These are phyloP conservation scores for Aphanomyces astaci DNA, from an alignment of 352 stramenopile genomes.

Conservation along the genomic window DNA sequence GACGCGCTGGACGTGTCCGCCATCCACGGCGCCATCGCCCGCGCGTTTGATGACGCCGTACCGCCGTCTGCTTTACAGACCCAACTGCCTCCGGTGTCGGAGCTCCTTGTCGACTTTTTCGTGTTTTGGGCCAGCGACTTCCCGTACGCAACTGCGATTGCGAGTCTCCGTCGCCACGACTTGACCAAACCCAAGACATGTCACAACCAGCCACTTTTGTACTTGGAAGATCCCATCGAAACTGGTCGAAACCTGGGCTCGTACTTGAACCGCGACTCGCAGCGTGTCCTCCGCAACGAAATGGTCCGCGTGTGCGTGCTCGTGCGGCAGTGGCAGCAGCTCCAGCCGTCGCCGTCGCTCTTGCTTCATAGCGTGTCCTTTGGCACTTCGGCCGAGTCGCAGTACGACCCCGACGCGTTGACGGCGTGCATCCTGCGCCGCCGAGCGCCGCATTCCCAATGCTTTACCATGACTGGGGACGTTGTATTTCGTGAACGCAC, in stretches of 20 bases:
- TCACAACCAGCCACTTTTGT: constrained; percentile 39
- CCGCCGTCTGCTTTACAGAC: not conserved
- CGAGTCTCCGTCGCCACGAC: constrained; percentile 39
- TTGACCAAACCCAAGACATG: constrained; percentile 39
- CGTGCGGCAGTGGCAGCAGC: not conserved
- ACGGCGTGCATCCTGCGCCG: not conserved
- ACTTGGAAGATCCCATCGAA: constrained; percentile 77
- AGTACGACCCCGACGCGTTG: not conserved
- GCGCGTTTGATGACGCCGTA: not conserved
- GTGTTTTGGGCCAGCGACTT: constrained; percentile 65
- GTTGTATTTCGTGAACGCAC: not conserved
- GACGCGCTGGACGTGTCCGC: not conserved
- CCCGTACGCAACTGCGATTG: constrained; percentile 52
- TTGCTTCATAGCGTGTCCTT: not conserved
- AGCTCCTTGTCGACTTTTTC: constrained; percentile 57
- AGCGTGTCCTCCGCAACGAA: constrained; percentile 8
- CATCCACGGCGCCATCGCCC: constrained; percentile 22
- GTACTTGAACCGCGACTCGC: constrained; percentile 40
- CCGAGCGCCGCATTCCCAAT: not conserved
- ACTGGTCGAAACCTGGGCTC: constrained; percentile 52
- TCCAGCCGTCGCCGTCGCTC: not conserved
- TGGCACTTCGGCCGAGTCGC: not conserved
- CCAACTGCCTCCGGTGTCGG: constrained; percentile 19
- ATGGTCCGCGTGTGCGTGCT: constrained; percentile 3
- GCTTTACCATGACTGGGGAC: constrained; percentile 13